Evolutionary conservation across 2,329 filamentous ascomycete species (phyloP).

Genomic region (Apiospora kogelbergensis): DNA sequence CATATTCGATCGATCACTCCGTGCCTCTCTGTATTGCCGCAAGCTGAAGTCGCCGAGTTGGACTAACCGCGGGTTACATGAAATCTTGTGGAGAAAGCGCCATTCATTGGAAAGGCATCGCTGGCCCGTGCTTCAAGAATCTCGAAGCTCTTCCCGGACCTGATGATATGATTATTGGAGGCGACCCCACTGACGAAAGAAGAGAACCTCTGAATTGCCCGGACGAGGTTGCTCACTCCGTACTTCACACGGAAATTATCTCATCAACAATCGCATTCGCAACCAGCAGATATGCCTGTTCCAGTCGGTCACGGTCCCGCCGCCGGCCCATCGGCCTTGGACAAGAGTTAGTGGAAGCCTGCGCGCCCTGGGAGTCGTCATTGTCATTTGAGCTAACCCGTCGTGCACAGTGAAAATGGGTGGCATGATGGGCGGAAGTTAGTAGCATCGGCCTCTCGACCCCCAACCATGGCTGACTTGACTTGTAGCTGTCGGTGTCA

Average conservation of each 20-base stretch:
- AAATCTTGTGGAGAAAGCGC: background rate
- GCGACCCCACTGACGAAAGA: background rate
- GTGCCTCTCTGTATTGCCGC: background rate
- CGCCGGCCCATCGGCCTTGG: constrained; percentile 64
- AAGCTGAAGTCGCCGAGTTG: too few relatives aligned
- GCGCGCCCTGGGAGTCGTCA: background rate
- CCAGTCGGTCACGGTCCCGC: constrained; percentile 47
- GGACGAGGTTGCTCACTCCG: background rate
- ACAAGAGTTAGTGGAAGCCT: constrained; percentile 57
- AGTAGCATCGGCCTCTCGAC: constrained; percentile 36
- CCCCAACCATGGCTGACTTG: constrained; percentile 29
- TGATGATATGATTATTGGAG: background rate
- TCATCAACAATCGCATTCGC: background rate
- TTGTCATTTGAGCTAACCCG: background rate
- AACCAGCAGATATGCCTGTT: constrained; percentile 36
- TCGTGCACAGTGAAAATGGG: constrained; percentile 85
- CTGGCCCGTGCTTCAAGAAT: background rate
- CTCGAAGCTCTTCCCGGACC: constrained; percentile 1
- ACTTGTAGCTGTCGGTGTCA: constrained; percentile 78
- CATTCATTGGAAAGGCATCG: background rate
- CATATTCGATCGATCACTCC: too few relatives aligned
- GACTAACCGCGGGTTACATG: too few relatives aligned
- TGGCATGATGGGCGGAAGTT: constrained; percentile 97
- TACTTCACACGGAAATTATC: background rate
- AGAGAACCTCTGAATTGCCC: background rate